Evolutionary conservation across 202 grass and related monocot species (phyloP), one percentile per base, ranked within the genome.

Genomic region (Musa balbisiana): DNA sequence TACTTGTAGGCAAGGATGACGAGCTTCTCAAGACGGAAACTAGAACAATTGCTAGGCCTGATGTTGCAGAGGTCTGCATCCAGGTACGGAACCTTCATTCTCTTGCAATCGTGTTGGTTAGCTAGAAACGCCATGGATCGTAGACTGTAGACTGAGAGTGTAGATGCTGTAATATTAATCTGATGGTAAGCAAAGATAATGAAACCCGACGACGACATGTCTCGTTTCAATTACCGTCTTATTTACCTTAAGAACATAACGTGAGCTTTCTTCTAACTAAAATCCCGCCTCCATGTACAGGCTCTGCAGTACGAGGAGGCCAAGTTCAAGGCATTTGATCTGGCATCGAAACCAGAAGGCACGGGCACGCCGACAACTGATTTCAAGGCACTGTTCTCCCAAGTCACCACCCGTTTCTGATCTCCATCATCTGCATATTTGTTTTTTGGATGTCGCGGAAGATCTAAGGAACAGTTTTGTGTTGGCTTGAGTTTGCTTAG

Each of bases 301-400:
- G 92, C 92, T 27, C 84, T 96, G 23, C 89, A 90, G 79, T 87
- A 83, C 78, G 87, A 96, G 81, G 92, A 90, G 74, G 72, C 82
- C n/a, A 96, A 92, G 62, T 90, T 85, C 70, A 96, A 92, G 86
- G 89, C 92, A 33, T 90, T 96, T 67, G 92, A 96, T 90, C 74
- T 96, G 89, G 89, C 89, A 27, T 92, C 92, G 19, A 92, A 88
- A 53, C 89, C 89, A 73, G 85, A 96, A 79, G 89, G 89, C 5
- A 84, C 67, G 58, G 89, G 87, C 52, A 82, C 84, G 20, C 87
- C 85, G 14, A 90, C 92, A 16, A 92, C 84, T 72, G 92, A 96
- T 59, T 92, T 92, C 8, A 77, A 79, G 69, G 75, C 82, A 1
- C 69, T 96, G 26, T 92, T 96, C 51, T 84, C 83, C 65, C 80